These are phyloP conservation scores for Fistulinella cinereoalba DNA, from an alignment of 1,284 basidiomycete species.

Conservation along the genomic window DNA sequence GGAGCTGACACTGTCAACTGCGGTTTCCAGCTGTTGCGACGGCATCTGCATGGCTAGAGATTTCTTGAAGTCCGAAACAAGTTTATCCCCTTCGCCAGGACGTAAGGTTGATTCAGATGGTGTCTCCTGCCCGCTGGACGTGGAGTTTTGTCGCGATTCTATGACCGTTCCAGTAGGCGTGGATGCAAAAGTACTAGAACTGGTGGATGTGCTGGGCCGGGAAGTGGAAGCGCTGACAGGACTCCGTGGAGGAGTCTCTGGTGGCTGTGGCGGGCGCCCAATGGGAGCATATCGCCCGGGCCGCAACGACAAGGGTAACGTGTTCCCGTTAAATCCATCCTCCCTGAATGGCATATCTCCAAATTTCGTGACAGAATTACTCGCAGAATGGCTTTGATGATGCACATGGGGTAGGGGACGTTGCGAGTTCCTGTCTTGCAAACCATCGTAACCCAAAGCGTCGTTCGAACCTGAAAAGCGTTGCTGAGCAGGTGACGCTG, in stretches of 20 bases:
- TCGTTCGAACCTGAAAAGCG: slow-evolving; percentile 29
- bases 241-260: slow-evolving; percentile 52
- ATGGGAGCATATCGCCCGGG: slow-evolving; percentile 27
- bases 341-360: slow-evolving; percentile 31
- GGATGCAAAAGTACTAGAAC: slow-evolving; percentile 23
- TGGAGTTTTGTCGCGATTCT: slow-evolving; percentile 29
- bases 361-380: slow-evolving; percentile 31
- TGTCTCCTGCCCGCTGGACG: slow-evolving; percentile 33
- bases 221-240: slow-evolving; percentile 53
- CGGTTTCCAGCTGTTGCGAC: slow-evolving; percentile 16
- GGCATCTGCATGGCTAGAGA: slow-evolving; percentile 18
- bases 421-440: slow-evolving; percentile 31
- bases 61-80: slow-evolving; percentile 30
- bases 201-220: slow-evolving; percentile 31
- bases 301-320: slow-evolving; percentile 28
- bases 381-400: slow-evolving; percentile 29
- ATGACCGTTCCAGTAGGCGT: slow-evolving; percentile 23
- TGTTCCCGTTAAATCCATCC: slow-evolving; percentile 25
- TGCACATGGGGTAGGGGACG: slow-evolving; percentile 27
- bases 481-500: slow-evolving; percentile 49
- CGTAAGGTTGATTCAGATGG: slow-evolving; percentile 32
- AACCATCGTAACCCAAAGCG: slow-evolving; percentile 14
- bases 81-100: slow-evolving; percentile 32
- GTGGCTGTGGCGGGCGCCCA: slow-evolving; percentile 15
- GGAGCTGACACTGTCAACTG: slow-evolving; percentile 22